Evolutionary conservation across 2,329 filamentous ascomycete species (phyloP), one percentile per base, ranked within the genome.

Genomic region (Huntiella moniliformis): DNA sequence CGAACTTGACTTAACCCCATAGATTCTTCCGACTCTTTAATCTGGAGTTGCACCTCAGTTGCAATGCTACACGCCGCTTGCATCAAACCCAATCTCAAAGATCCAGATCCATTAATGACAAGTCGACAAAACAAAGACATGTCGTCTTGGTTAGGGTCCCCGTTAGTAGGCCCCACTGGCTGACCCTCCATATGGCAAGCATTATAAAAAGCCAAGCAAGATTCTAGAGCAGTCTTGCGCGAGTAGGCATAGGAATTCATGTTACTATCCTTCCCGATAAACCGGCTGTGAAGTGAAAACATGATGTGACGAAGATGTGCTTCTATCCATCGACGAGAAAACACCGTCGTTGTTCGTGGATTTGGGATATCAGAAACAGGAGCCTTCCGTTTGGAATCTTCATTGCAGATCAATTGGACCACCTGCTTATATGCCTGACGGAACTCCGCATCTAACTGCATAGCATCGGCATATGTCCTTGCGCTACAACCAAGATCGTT

Each of bases 261-360:
- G 0, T 56, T 55, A 2, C 65, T 55, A 1, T 65, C 58, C 0
- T 59, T 53, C 0, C 55, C 56, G 18, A 68, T 65, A 53, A 65
- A 75, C 0, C 70, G 69, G 2, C 70, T 60, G 53, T 81, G 75
- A 0, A 80, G 61, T 0, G 67, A 60, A 4, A 71, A 60, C 2
- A 77, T 56, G 52, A 72, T 74, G 6, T 71, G 68, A 18, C 68
- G 64, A 50, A 74, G 62, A 16, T 73, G 56, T 37, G 72, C 61
- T 22, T 74, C 67, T 4, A 72, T 54, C 1, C 68, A 52, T 3
- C 64, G 62, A 4, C 63, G 53, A n/a, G 65, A 62, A 45, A 70
- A 69, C 11, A 35, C 22, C 8, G 11, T 17, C 7, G 17, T 12
- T 13, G 0, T 52, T 48, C 0, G 60, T 56, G 0, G 57, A 58